phyloP scores from a whole-genome alignment of 78 protist genomes.

The Dictyostelium citrinum region DNA sequence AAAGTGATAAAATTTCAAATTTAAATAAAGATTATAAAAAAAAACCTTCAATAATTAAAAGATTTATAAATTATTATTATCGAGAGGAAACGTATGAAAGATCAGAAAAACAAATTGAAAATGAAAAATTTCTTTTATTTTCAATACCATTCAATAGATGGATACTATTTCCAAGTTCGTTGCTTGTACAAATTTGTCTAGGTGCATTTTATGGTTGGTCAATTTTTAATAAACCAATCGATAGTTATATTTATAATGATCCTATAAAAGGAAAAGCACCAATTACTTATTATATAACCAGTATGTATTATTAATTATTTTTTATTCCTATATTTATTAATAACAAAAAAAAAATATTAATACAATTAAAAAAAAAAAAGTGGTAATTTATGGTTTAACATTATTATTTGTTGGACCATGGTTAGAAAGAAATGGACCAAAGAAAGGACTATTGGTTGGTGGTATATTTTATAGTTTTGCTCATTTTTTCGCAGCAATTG shows the following conservation, averaged over 20 bases:
- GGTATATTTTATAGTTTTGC: conserved; percentile 25
- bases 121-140: conserved; percentile 1
- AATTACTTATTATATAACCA: conserved; percentile 43
- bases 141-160: conserved; percentile 15
- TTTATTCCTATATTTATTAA: no score
- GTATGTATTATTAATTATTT: background rate
- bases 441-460: conserved; percentile 25
- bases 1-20: background rate
- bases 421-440: conserved; percentile 68
- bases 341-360: no score
- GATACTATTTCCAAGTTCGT: conserved; percentile 4
- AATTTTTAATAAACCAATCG: conserved; percentile 39
- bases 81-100: background rate
- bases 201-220: conserved; percentile 43
- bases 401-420: conserved; percentile 42
- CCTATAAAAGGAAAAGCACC: conserved; percentile 16
- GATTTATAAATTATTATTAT: background rate
- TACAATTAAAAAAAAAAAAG: background rate
- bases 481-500: conserved; percentile 69
- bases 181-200: conserved; percentile 6
- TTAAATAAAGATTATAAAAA: background rate
- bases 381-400: conserved; percentile 38
- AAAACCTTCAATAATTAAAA: background rate
- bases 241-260: background rate
- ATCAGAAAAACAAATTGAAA: conserved; percentile 11